These are phyloP conservation scores for Conticribra weissflogii DNA, from an alignment of 108 stramenopile genomes.

Conservation along the genomic window DNA sequence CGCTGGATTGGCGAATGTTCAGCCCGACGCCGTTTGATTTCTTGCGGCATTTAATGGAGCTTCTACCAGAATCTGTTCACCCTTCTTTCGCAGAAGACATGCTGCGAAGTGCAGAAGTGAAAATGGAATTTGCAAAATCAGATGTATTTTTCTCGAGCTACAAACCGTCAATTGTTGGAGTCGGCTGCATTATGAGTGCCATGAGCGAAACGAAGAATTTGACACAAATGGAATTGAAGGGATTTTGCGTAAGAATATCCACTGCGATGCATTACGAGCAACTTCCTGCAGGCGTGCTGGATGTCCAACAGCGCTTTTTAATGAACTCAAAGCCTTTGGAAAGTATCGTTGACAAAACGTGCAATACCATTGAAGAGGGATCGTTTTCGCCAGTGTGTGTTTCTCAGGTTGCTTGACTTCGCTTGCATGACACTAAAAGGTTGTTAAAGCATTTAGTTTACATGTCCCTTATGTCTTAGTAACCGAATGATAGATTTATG, in stretches of 20 bases:
- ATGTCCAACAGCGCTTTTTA: too few species aligned
- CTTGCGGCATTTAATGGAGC: conserved; percentile 30
- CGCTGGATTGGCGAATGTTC: conserved; percentile 47
- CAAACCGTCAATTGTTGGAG: not conserved
- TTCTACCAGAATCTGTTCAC: conserved; percentile 15
- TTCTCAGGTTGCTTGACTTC: too few species aligned
- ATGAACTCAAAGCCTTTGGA: too few species aligned
- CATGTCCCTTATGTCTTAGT: too few species aligned
- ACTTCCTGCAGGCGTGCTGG: too few species aligned
- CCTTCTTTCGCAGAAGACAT: not conserved
- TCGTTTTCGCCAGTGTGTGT: too few species aligned
- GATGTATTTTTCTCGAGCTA: not conserved
- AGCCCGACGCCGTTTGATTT: conserved; percentile 46
- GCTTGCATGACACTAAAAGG: too few species aligned
- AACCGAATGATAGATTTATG: too few species aligned
- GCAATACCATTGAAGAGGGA: too few species aligned
- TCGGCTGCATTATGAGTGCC: not conserved
- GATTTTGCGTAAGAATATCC: not conserved
- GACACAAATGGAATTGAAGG: not conserved
- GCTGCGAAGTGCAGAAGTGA: conserved; percentile 1
- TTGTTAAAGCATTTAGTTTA: too few species aligned
- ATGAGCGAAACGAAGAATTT: not conserved
- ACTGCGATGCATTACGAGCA: not conserved
- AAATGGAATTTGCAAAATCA: conserved; percentile 16
- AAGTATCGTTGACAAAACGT: too few species aligned